A percentile compares a stretch with the other conserved stretches of the same genome.
These are phyloP conservation scores for Alternaria sp. DNA, from an alignment of 2,329 filamentous ascomycete genomes.

Conservation along the genomic window DNA sequence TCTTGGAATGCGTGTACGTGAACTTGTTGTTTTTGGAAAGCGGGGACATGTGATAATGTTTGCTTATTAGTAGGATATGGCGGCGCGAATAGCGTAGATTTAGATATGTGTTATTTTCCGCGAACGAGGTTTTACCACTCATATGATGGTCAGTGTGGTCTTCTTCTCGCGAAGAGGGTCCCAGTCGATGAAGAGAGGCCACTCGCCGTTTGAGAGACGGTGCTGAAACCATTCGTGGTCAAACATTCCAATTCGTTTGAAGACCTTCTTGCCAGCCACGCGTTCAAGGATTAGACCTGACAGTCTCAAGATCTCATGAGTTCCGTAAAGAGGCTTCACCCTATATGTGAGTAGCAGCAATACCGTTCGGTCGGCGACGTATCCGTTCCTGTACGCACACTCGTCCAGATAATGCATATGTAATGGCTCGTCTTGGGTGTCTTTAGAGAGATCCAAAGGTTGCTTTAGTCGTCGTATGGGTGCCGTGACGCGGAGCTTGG, in stretches of 20 bases:
- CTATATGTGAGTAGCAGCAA: not conserved
- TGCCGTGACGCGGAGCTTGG: not conserved
- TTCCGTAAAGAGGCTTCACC: not conserved
- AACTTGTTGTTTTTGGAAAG: too few species aligned
- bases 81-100: too few species aligned
- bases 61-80: too few species aligned
- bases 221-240: not conserved
- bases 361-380: not conserved
- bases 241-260: not conserved
- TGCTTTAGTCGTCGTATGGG: not conserved
- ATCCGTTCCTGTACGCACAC: not conserved
- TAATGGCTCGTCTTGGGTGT: not conserved
- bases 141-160: not conserved
- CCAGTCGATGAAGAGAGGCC: not conserved
- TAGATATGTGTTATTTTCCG: too few species aligned
- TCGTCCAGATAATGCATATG: rapidly evolving
- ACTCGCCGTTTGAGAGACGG: not conserved
- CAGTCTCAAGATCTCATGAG: not conserved
- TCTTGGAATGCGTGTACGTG: too few species aligned
- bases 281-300: not conserved
- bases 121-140: not conserved
- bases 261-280: not conserved
- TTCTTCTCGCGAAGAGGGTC: not conserved
- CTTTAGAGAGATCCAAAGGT: not conserved
- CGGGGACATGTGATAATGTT: too few species aligned